phyloP scores from a whole-genome alignment of 495 filamentous ascomycete genomes.

The Lasiosphaeria miniovina region DNA sequence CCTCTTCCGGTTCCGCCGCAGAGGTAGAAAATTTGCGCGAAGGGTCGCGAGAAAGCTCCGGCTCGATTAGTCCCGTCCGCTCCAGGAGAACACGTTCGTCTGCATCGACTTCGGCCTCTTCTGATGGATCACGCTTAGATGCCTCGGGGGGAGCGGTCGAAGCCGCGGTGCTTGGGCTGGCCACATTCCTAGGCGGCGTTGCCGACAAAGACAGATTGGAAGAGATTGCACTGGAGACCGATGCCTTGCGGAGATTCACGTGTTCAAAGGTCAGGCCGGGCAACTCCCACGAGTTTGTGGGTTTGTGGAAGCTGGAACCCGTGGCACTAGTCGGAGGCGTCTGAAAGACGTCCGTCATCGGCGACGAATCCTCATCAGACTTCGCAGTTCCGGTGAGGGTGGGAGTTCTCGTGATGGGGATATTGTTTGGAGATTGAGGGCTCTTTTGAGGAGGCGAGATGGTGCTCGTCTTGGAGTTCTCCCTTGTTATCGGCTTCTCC shows the following conservation, averaged over 20 bases:
- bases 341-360: slow-evolving; percentile 40
- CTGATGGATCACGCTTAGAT: neutral
- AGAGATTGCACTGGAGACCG: slow-evolving; percentile 40
- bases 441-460: slow-evolving; percentile 26
- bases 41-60: slow-evolving; percentile 13
- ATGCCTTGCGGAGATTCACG: slow-evolving; percentile 35
- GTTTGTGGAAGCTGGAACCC: slow-evolving; percentile 44
- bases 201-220: slow-evolving; percentile 30
- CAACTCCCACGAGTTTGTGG: slow-evolving; percentile 51
- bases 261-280: slow-evolving; percentile 45
- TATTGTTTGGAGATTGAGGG: slow-evolving; percentile 29
- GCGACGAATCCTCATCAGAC: slow-evolving; percentile 35
- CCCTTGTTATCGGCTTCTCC: slow-evolving; percentile 23
- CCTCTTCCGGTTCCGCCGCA: slow-evolving; percentile 29
- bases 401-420: slow-evolving; percentile 30
- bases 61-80: slow-evolving; percentile 46
- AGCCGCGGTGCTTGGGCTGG: slow-evolving; percentile 19
- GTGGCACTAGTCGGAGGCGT: slow-evolving; percentile 46
- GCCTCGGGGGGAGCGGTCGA: slow-evolving; percentile 16
- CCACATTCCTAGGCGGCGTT: slow-evolving; percentile 30
- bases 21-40: slow-evolving; percentile 15
- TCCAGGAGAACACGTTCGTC: slow-evolving; percentile 50
- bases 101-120: slow-evolving; percentile 21
- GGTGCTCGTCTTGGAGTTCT: slow-evolving; percentile 29
- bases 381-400: slow-evolving; percentile 20